Conservation (phyloP, 2,329 filamentous ascomycete genomes). For the Ophioceras dolichostomum region DNA sequence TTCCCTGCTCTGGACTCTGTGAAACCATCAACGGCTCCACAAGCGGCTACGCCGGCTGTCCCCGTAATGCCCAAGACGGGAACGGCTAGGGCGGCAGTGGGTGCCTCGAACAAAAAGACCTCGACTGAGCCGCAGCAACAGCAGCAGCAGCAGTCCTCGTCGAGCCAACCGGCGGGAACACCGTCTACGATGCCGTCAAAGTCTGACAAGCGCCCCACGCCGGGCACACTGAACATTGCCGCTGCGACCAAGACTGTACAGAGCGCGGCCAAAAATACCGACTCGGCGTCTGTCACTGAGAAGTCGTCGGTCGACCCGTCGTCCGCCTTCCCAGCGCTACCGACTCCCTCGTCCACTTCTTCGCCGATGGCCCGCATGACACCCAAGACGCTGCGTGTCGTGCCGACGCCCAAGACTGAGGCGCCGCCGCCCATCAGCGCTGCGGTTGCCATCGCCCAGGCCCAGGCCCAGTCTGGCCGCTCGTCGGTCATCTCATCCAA, state of each 20-base stretch:
- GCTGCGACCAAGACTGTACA: conserved; percentile 27
- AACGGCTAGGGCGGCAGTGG: conserved; percentile 9
- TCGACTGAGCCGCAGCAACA: not conserved
- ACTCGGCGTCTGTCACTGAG: conserved; percentile 18
- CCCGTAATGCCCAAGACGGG: conserved; percentile 17
- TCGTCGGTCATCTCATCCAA: conserved; percentile 15
- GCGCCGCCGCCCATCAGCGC: conserved; percentile 23
- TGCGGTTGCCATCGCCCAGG: conserved; percentile 7
- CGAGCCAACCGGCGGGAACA: too few species aligned
- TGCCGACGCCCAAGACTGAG: conserved; percentile 53
- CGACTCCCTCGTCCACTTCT: conserved; percentile 33
- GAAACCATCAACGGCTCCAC: conserved; percentile 21
- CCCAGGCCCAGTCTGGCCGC: conserved; percentile 12
- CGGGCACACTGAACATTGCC: conserved; percentile 34
- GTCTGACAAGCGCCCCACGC: conserved; percentile 27
- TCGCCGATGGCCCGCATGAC: conserved; percentile 38
- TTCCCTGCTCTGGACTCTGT: conserved; percentile 45
- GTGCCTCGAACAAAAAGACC: conserved; percentile 13
- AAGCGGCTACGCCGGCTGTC: conserved; percentile 17
- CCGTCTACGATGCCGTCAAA: too few species aligned
- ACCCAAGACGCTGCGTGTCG: conserved; percentile 57
- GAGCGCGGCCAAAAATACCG: conserved; percentile 16
- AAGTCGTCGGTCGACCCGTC: conserved; percentile 19
- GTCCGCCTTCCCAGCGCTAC: conserved; percentile 38
- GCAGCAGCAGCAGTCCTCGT: not conserved